Evolutionary conservation across 2,329 filamentous ascomycete genomes (phyloP), one percentile per base, ranked within the genome.

Genomic region (Colletotrichum sp.): DNA sequence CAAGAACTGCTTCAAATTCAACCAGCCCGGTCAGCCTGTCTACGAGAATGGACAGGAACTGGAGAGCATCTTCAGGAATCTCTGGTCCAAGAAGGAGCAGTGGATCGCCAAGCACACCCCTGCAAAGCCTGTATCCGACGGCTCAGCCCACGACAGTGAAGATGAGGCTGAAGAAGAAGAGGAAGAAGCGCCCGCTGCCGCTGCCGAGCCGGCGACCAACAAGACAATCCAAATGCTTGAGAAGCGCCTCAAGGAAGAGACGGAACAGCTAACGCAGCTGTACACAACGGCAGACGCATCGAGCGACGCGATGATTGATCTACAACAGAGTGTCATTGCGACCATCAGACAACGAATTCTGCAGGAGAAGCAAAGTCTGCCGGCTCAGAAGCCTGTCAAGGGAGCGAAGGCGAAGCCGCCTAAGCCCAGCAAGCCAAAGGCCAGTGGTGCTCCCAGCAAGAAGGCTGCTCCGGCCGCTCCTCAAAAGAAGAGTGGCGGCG

Each of bases 1-100:
- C 81, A 90, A 92, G 79, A 99, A 99, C 84, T 98, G 96, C 84
- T 95, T 93, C 87, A 93, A 94, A 78, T 99, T 99, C 90, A 99
- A 99, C 80, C 87, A 89, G 4, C 88, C 90, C 1, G 93, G 92
- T 10, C 95, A 98, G 78, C 89, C 92, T 1, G 95, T 98, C 18
- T 93, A 95, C 74, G 84, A 89, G 34, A 89, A 94, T 78, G 96
- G 95, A 15, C 92, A 94, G 79, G 87, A 92, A 75, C 87, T 98
- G 5, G 92, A 98, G 82, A 90, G 91, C 6, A 82, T 96, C 2
- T 98, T 98, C 85, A 92, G 95, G 76, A 84, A 85, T 7, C 90
- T 96, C 81, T 96, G 96, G 92, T 89, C 89, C 9, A 92, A 93
- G 80, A 98, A 98, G 86, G 90, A 94, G 21, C 90, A 92, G 49